Evolutionary conservation across 352 stramenopile species (phyloP).

Genomic region (Halophytophthora polymorphica): DNA sequence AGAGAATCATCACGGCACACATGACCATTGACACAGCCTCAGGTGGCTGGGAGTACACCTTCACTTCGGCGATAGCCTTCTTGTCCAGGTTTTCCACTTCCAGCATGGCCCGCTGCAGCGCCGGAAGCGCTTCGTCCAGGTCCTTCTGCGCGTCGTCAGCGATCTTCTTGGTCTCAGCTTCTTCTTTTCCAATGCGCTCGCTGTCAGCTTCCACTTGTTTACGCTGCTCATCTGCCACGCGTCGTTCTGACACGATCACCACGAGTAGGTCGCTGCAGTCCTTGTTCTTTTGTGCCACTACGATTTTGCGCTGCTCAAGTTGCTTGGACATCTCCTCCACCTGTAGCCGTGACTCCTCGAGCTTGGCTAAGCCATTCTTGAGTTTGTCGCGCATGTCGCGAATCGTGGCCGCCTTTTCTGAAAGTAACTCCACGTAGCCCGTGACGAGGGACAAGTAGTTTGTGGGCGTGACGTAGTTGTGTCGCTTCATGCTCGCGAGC

Average conservation of each 20-base stretch:
- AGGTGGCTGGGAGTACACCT: constrained; percentile 93
- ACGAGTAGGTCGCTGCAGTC: constrained; percentile 95
- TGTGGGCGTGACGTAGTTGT: constrained; percentile 94
- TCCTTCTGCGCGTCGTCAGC: constrained; percentile 94
- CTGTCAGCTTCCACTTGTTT: constrained; percentile 94
- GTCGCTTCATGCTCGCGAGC: constrained; percentile 86
- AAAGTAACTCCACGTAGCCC: constrained; percentile 84
- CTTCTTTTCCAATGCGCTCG: constrained; percentile 89
- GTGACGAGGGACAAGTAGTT: constrained; percentile 93
- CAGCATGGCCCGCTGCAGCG: constrained; percentile 89
- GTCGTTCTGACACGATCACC: constrained; percentile 91
- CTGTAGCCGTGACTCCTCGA: constrained; percentile 78
- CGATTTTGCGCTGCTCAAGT: constrained; percentile 85
- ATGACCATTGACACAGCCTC: constrained; percentile 92
- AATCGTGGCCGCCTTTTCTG: constrained; percentile 72
- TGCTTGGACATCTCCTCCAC: constrained; percentile 88
- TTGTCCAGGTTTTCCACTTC: constrained; percentile 97
- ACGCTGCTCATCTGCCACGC: constrained; percentile 92
- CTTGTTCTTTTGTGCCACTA: constrained; percentile 91
- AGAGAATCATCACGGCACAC: constrained; percentile 96
- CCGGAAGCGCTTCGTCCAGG: constrained; percentile 91
- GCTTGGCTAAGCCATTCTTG: constrained; percentile 78
- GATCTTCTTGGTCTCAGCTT: constrained; percentile 92
- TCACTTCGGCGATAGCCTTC: constrained; percentile 93
- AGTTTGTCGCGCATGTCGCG: constrained; percentile 77